These are phyloP conservation scores for Babesia ovis DNA, from an alignment of 169 alveolate species.

Conservation along the genomic window DNA sequence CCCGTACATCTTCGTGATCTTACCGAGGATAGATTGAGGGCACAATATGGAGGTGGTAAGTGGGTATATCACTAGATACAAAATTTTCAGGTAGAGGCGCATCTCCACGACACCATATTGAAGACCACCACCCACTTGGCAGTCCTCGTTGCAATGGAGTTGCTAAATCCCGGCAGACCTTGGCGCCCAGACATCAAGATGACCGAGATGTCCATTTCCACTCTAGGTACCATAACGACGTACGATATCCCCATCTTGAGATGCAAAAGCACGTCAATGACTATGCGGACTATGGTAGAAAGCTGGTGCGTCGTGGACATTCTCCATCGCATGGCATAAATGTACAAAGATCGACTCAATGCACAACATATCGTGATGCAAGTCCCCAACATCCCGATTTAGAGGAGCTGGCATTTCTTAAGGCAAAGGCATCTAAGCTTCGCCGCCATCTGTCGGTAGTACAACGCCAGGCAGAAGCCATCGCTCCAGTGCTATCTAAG, in stretches of 20 bases:
- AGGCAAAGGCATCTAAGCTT: background rate
- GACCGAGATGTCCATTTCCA: background rate
- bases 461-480: background rate
- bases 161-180: too few species aligned
- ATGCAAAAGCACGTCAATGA: background rate
- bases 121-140: background rate
- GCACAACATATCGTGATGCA: too few species aligned
- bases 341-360: too few species aligned
- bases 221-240: background rate
- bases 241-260: too few species aligned
- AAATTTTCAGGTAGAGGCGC: background rate
- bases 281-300: background rate
- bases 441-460: conserved; percentile 14
- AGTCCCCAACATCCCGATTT: background rate
- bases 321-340: too few species aligned
- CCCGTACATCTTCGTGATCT: background rate
- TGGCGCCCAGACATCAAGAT: background rate
- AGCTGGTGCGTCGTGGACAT: background rate
- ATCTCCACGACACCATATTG: background rate
- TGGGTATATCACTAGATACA: background rate
- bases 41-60: background rate
- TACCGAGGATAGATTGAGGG: background rate
- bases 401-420: background rate
- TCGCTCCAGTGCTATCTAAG: background rate
- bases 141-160: too few species aligned